These are phyloP conservation scores for Angomonas deanei DNA, from an alignment of 208 protist genomes.

Conservation along the genomic window DNA sequence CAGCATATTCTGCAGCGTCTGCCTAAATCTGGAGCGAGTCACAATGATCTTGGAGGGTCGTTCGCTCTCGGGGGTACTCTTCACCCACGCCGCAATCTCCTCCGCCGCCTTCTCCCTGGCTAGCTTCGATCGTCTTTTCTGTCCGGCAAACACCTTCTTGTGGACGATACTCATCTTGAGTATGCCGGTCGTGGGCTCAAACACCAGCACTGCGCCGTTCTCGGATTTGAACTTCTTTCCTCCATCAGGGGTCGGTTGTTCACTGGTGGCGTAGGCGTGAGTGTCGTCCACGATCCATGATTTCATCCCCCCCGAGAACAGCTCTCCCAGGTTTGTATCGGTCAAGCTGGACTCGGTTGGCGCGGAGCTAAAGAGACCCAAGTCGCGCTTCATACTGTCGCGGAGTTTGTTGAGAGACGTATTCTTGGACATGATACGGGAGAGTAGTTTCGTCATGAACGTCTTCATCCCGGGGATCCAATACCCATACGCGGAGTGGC, in stretches of 20 bases:
- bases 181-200: conserved; percentile 99
- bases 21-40: conserved; percentile 96
- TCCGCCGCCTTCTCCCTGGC: conserved; percentile 99
- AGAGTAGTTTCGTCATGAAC: conserved; percentile 96
- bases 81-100: conserved; percentile 99
- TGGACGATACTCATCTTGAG: conserved; percentile 99
- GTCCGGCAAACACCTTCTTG: conserved; percentile 98
- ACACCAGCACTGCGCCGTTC: conserved; percentile 99
- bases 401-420: conserved; percentile 99
- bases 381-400: conserved; percentile 98
- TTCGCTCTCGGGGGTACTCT: conserved; percentile 98
- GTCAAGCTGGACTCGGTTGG: conserved; percentile 99
- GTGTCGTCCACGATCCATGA: conserved; percentile 99
- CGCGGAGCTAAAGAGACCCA: conserved; percentile 99
- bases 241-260: conserved; percentile 99
- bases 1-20: conserved; percentile 92
- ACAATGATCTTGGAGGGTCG: conserved; percentile 99
- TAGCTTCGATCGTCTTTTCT: conserved; percentile 99
- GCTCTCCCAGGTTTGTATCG: conserved; percentile 98
- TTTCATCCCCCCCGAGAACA: conserved; percentile 98
- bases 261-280: conserved; percentile 99
- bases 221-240: conserved; percentile 96
- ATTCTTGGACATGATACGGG: conserved; percentile 99
- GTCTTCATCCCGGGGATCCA: conserved; percentile 98
- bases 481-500: conserved; percentile 97